Evolutionary conservation across 345 rosid genomes (phyloP).

Genomic region (Corchorus olitorius): DNA sequence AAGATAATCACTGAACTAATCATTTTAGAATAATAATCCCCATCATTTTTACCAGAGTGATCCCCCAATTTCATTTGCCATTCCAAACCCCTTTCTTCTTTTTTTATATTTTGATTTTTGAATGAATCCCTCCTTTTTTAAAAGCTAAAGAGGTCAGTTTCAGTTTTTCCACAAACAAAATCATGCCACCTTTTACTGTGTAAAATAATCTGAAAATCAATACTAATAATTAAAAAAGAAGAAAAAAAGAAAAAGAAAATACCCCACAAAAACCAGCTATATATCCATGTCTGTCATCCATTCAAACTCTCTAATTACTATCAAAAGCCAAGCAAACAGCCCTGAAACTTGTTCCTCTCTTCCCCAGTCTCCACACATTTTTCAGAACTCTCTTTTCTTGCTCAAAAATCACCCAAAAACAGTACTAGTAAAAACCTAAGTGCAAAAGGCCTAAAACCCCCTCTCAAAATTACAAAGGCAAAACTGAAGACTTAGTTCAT

Average conservation of each 20-base stretch:
- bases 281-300: conserved; percentile 34
- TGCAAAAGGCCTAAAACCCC: background rate
- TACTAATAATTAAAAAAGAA: background rate
- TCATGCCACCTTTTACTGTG: conserved; percentile 41
- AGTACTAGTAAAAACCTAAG: background rate
- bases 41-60: conserved; percentile 41
- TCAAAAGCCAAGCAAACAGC: conserved; percentile 34
- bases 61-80: conserved; percentile 24
- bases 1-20: conserved; percentile 46
- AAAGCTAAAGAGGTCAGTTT: conserved; percentile 5
- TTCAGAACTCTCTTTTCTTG: conserved; percentile 17
- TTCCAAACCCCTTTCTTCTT: conserved; percentile 2
- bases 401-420: conserved; percentile 8
- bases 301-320: conserved; percentile 24
- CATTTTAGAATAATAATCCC: conserved; percentile 79
- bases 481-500: conserved; percentile 8
- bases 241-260: too few relatives aligned
- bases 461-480: background rate
- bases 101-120: background rate
- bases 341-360: conserved; percentile 22
- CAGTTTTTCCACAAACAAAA: conserved; percentile 40
- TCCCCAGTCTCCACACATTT: conserved; percentile 12
- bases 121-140: background rate
- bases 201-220: conserved; percentile 11
- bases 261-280: conserved; percentile 23